Percentiles rank a stretch among this genome's conserved stretches.
phyloP scores from a whole-genome alignment of 2,329 filamentous ascomycete species.

The Dactylellina sp. region DNA sequence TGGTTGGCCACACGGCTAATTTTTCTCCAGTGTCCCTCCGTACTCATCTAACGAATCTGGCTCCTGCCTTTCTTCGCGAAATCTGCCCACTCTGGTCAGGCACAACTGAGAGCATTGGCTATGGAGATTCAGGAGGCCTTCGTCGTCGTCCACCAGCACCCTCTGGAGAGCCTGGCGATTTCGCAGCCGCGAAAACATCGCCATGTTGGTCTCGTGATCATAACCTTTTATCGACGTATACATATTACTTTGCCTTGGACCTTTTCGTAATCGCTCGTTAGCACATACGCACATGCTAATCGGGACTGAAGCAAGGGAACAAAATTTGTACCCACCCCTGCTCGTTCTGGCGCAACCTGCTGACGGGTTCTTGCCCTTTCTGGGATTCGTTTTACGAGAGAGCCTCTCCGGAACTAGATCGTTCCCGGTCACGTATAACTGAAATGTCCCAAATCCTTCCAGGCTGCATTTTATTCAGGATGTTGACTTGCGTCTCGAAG shows the following conservation, averaged over 20 bases:
- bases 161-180: background rate
- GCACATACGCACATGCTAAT: slow-evolving; percentile 1
- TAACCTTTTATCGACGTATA: slow-evolving; percentile 22
- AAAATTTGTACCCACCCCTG: slow-evolving; percentile 12
- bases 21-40: background rate
- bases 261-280: slow-evolving; percentile 1
- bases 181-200: background rate
- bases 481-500: background rate
- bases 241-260: background rate
- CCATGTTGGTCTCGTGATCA: slow-evolving; percentile 23
- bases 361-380: slow-evolving; percentile 43
- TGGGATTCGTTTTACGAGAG: slow-evolving; percentile 47
- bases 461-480: no score
- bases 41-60: slow-evolving; percentile 1
- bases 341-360: slow-evolving; percentile 28
- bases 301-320: background rate
- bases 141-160: no score
- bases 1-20: slow-evolving; percentile 44
- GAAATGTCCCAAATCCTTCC: slow-evolving; percentile 11
- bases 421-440: slow-evolving; percentile 15
- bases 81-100: background rate
- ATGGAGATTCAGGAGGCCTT: background rate
- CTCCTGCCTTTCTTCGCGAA: background rate
- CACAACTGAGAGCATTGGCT: background rate
- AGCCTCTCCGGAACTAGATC: background rate